phyloP scores from a whole-genome alignment of 148 eudicot genomes.

The Arctostaphylos glauca region DNA sequence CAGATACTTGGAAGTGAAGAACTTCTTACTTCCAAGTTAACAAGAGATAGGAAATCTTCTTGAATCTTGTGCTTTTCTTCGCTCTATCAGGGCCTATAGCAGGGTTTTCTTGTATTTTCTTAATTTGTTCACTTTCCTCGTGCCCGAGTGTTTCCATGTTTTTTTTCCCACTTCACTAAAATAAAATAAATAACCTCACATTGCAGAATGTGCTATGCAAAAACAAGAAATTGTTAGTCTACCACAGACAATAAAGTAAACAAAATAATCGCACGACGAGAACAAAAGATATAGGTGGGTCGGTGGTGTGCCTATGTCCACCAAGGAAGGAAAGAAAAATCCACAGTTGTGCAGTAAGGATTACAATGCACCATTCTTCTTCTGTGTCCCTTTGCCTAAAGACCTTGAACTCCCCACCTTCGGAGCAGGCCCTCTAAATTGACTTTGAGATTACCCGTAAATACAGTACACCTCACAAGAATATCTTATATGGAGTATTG shows the following conservation, averaged over 20 bases:
- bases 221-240: too few species aligned
- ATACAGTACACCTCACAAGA: neutral
- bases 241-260: too few species aligned
- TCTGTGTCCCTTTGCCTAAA: neutral
- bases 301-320: neutral
- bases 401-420: neutral
- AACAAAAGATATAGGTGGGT: neutral
- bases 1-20: neutral
- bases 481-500: neutral
- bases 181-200: neutral
- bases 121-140: neutral
- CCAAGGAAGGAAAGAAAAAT: neutral
- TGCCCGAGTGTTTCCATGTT: neutral
- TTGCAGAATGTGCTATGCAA: neutral
- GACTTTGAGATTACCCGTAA: neutral
- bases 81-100: neutral
- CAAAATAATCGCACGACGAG: neutral
- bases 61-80: neutral
- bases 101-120: neutral
- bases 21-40: neutral
- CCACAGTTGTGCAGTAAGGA: neutral
- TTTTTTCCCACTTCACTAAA: neutral
- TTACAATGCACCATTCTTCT: neutral
- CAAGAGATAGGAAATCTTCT: neutral
- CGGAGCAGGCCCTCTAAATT: neutral